Evolutionary conservation across 768 basidiomycete genomes (phyloP), one percentile per base, ranked within the genome.

Genomic region (Leccinum subgranulosum): DNA sequence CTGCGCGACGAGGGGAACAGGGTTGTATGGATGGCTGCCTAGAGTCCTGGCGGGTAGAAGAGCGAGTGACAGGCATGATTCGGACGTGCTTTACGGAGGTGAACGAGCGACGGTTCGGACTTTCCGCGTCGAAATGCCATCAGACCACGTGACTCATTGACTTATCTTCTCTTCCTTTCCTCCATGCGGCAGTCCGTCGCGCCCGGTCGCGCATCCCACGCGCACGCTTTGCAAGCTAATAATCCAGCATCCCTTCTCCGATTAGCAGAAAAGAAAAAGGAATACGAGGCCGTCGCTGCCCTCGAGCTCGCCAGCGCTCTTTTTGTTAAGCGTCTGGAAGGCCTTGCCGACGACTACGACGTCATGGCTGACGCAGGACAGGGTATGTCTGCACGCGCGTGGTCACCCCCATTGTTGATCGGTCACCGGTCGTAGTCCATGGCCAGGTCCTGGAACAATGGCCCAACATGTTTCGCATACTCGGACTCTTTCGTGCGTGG

Each of bases 401-500:
- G 36, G 9, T 46, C 23, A 23, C 4, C 10, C 8, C 25, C 2
- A 36, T 36, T 17, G 28, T 54, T 49, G 56, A 60, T 60, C 41
- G 36, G 15, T 15, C 34, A 19, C 33, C n/a, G 8, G 49, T 36
- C 49, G 21, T 51, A 90, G 89, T 87, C 33, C 86, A 87, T 60
- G 89, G 89, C 10, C 82, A 90, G 66, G 88, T 91, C 4, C 79
- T 90, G 25, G 84, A 84, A 56, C 88, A 90, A 60, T 91, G 88
- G 89, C 86, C 88, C 10, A 84, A 82, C 67, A 92, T 92, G 90
- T 91, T 92, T 65, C 81, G 84, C 62, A 89, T 89, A 53, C 74
- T 92, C 50, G 81, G 74, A 56, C 75, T 85, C 57, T 91, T 90
- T 68, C 64, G 90, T 91, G 64, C 65, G 86, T 77, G 14, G 34